phyloP scores from a whole-genome alignment of 2,329 filamentous ascomycete species.

The Botrytis fabae region DNA sequence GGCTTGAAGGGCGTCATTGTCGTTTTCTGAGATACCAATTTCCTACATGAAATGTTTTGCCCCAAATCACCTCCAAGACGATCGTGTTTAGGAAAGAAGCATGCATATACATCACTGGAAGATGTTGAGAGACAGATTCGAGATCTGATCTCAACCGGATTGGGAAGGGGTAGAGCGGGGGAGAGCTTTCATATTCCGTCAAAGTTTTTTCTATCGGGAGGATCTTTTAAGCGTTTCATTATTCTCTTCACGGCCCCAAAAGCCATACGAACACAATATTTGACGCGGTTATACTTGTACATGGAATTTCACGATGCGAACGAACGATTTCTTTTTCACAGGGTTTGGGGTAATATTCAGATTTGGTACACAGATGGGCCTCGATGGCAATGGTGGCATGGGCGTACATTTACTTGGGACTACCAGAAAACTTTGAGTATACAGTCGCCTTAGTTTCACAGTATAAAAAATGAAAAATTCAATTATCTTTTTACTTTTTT shows the following conservation, averaged over 20 bases:
- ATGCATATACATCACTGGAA: conserved; percentile 1
- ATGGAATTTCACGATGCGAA: conserved; percentile 13
- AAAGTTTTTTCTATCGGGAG: background rate
- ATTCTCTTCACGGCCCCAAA: conserved; percentile 6
- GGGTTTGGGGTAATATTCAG: background rate
- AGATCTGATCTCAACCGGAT: background rate
- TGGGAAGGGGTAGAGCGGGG: background rate
- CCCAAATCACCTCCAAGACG: conserved; percentile 7
- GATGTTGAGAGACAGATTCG: conserved; percentile 4
- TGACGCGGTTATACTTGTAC: conserved; percentile 19
- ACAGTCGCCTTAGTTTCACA: background rate
- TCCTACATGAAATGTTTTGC: conserved; percentile 11
- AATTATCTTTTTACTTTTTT: background rate
- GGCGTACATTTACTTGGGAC: conserved; percentile 2
- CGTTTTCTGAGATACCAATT: conserved; percentile 22
- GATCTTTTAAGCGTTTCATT: background rate
- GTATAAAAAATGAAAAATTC: background rate
- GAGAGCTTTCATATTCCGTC: background rate
- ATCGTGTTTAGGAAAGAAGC: conserved; percentile 3
- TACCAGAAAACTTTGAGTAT: background rate
- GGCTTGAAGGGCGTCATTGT: conserved; percentile 22
- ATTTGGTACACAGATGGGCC: conserved; percentile 18
- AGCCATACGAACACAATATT: conserved; percentile 13
- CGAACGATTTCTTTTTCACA: conserved; percentile 1
- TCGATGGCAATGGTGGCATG: conserved; percentile 15